Evolutionary conservation across 805 yeast genomes (phyloP), one percentile per base, ranked within the genome.

Genomic region (Cyberlindnera suaveolens): DNA sequence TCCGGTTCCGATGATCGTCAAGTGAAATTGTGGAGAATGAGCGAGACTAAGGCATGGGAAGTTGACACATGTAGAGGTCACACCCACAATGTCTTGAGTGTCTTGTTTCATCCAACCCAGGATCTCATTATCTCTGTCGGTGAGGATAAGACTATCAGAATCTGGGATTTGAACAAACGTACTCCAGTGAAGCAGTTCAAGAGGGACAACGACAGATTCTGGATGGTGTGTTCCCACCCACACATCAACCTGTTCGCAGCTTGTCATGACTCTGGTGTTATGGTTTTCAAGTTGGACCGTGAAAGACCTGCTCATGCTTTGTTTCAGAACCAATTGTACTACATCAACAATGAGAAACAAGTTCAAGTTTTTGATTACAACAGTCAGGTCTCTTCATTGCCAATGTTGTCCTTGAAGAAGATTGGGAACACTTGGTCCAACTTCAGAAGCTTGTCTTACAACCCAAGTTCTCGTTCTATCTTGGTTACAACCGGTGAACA

Each of bases 51-150:
- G 67, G 99, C 99, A 19, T 93, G 98, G 98, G 99, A 95, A 65
- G 95, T 95, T 46, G 99, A 93, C 63, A 86, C 97, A 23, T 91
- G 97, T 66, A 80, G 99, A 60, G 99, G 99, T 44, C 99, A 93
- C 66, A 86, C 96, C 26, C 90, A 90, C 60, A 89, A 86, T 62
- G 96, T 93, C 41, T 80, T 89, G 40, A 74, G 93, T 64, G 89
- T 87, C 32, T 70, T 85, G 41, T 95, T 95, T 77, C 96, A 93
- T 63, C 97, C 98, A 34, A 80, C 81, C 50, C 93, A 88, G 65
- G 96, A 93, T 56, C 71, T 91, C 60, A 89, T 93, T 51, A 71
- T 93, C 40, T 90, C 98, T 31, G 96, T 89, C 35, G 85, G 95
- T 53, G 98, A 93, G 63, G 99, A 93, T 68, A 89, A 87, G 68